Conservation (phyloP, 352 stramenopile species). For the Globisporangium takayamanum region DNA sequence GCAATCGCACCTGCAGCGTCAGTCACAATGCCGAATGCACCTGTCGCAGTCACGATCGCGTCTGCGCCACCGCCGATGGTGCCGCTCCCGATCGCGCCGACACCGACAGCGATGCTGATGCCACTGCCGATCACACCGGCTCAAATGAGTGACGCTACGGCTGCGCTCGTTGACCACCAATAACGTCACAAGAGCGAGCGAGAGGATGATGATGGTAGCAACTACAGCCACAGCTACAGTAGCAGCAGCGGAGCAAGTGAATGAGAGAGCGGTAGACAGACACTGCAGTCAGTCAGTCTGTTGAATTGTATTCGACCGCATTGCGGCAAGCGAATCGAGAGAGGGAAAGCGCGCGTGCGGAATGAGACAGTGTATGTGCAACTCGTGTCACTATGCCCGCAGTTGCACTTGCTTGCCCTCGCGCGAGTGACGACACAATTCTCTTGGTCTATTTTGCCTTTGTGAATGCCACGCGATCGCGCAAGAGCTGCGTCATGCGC, state of each 20-base stretch:
- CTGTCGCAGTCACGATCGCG: not conserved
- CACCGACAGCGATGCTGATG: not conserved
- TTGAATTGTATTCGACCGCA: no score
- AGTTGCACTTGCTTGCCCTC: no score
- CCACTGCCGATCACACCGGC: not conserved
- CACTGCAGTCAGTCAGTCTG: no score
- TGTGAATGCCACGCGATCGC: constrained; percentile 19
- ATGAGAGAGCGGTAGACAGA: no score
- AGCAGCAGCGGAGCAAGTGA: no score
- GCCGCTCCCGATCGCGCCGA: not conserved
- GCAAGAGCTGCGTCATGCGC: constrained; percentile 27
- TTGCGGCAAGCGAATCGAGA: no score
- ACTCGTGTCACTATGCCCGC: no score
- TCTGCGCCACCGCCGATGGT: not conserved
- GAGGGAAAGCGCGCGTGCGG: no score
- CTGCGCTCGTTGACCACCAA: not conserved
- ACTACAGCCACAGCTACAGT: no score
- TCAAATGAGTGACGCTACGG: not conserved
- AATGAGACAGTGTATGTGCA: no score
- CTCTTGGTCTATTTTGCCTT: constrained; percentile 3
- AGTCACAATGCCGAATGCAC: not conserved
- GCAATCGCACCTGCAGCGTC: not conserved
- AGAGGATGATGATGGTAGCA: no score
- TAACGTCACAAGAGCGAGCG: not conserved
- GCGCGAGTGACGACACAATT: no score